Conservation (phyloP, 2,329 filamentous ascomycete species). For the Colletotrichum spaethianum region DNA sequence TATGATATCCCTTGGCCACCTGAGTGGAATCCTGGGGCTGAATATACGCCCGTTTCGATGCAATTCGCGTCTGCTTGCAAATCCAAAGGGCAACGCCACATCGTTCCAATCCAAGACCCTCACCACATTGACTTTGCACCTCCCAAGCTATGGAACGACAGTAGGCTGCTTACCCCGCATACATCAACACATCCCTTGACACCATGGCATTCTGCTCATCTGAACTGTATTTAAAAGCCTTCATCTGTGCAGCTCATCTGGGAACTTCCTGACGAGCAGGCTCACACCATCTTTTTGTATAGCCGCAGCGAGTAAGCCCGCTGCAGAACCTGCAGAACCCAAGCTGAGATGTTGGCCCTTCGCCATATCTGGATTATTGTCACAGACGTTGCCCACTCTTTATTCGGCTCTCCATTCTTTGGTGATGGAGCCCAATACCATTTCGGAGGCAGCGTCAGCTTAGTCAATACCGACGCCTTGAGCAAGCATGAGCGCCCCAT, state of each 20-base stretch:
- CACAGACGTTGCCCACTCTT: slow-evolving; percentile 8
- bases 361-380: slow-evolving; percentile 12
- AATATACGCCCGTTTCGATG: too few relatives aligned
- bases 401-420: slow-evolving; percentile 7
- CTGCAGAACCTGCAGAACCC: neutral
- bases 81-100: neutral
- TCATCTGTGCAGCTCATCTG: neutral
- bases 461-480: neutral
- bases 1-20: neutral
- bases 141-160: neutral
- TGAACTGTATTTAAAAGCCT: neutral
- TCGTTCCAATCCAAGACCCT: slow-evolving; percentile 12
- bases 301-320: neutral
- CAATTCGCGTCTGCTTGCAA: neutral
- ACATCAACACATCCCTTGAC: neutral
- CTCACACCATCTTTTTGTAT: neutral
- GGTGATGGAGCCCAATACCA: neutral
- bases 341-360: neutral
- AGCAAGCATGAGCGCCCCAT: neutral
- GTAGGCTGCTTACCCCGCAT: neutral
- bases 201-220: neutral
- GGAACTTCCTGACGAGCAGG: neutral
- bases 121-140: neutral
- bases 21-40: neutral
- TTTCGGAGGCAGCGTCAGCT: slow-evolving; percentile 8